These are phyloP conservation scores for Umbellularia californica DNA, from an alignment of 164 flowering plant genomes.

Conservation along the genomic window DNA sequence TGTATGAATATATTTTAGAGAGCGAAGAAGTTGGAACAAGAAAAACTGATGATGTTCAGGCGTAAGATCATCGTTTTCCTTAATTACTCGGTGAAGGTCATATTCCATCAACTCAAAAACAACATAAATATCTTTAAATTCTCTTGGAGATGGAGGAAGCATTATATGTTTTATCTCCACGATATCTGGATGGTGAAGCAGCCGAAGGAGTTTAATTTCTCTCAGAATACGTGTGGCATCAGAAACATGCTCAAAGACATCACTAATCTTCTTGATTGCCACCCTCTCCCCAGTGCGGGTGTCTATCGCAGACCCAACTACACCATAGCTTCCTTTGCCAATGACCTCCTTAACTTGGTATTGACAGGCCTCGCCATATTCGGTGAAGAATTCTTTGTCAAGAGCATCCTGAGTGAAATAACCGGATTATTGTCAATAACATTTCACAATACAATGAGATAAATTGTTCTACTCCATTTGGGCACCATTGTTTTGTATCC, in stretches of 20 bases:
- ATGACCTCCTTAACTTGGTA: slow-evolving; percentile 76
- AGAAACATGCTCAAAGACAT: slow-evolving; percentile 84
- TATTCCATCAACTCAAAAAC: slow-evolving; percentile 95
- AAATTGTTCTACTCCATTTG: neutral
- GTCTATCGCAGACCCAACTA: slow-evolving; percentile 80
- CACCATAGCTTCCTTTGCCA: slow-evolving; percentile 89
- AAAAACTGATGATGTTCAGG: slow-evolving; percentile 78
- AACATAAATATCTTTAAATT: slow-evolving; percentile 83
- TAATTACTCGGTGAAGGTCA: slow-evolving; percentile 80
- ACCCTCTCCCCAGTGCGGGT: slow-evolving; percentile 79
- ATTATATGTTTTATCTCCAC: slow-evolving; percentile 82
- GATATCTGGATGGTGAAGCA: slow-evolving; percentile 73
- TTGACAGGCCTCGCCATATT: slow-evolving; percentile 77
- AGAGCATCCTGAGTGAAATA: slow-evolving; percentile 17
- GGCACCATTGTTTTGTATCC: neutral
- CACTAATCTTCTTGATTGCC: slow-evolving; percentile 78
- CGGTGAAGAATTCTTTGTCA: slow-evolving; percentile 78
- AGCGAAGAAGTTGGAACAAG: slow-evolving; percentile 84
- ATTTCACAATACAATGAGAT: neutral
- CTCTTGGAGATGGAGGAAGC: slow-evolving; percentile 83
- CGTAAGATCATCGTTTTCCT: slow-evolving; percentile 74
- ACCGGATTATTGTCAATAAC: neutral
- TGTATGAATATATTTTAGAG: slow-evolving; percentile 74
- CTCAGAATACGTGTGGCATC: slow-evolving; percentile 87
- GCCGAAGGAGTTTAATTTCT: slow-evolving; percentile 78